Conservation (phyloP, 768 basidiomycete genomes). For the Infundibulicybe gibba region DNA sequence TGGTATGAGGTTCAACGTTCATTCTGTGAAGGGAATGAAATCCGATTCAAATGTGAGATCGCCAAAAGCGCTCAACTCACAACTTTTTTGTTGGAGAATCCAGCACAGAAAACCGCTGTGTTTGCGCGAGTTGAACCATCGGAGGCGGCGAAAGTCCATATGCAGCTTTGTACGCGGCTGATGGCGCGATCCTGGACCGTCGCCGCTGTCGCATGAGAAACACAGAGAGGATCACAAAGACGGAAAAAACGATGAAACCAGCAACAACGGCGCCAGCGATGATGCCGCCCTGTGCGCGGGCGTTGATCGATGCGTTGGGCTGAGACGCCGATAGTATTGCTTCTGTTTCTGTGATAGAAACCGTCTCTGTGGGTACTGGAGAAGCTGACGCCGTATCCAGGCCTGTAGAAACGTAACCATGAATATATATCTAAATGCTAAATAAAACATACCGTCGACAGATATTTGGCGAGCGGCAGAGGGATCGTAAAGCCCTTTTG, state of each 20-base stretch:
- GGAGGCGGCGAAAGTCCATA: conserved; percentile 6
- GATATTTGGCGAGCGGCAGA: conserved; percentile 21
- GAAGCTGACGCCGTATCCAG: too few relatives aligned
- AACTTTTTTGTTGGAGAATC: neutral
- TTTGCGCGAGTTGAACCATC: neutral
- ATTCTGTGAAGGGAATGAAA: too few relatives aligned
- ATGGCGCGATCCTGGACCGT: conserved; percentile 16
- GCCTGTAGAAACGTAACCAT: too few relatives aligned
- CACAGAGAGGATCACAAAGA: conserved; percentile 18
- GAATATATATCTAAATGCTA: too few relatives aligned
- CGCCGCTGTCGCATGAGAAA: conserved; percentile 17
- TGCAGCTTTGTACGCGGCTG: conserved; percentile 16
- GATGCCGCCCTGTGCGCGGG: too few relatives aligned
- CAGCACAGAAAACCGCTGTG: neutral
- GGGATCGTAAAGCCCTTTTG: neutral
- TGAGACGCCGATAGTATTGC: too few relatives aligned
- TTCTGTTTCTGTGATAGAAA: too few relatives aligned
- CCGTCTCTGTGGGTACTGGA: too few relatives aligned
- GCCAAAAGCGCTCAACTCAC: neutral
- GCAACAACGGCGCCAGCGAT: conserved; percentile 48
- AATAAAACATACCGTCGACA: too few relatives aligned
- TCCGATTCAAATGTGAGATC: too few relatives aligned
- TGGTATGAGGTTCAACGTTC: too few relatives aligned
- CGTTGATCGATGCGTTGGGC: too few relatives aligned
- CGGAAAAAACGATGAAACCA: conserved; percentile 29